Base-by-base conservation (phyloP, 495 filamentous ascomycete species). In the Articulospora tetracladia region DNA sequence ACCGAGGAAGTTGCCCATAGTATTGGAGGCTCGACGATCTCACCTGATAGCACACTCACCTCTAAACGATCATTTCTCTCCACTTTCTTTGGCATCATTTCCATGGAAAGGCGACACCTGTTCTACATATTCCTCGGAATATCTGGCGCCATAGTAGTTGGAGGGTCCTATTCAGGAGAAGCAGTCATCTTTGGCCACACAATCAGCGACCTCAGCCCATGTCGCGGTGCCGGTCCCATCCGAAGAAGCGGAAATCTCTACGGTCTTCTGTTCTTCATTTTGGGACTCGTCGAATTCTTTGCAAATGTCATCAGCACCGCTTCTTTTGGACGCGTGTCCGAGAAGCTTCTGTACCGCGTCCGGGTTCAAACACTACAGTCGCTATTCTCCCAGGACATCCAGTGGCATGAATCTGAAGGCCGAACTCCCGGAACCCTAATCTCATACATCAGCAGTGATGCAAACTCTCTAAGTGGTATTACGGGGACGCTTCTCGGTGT, bases 141-240 rank as follows among this genome's bases (percentile, higher is more conserved):
- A n/a, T n/a, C n/a, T n/a, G n/a, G n/a, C n/a, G n/a, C n/a, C n/a
- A n/a, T n/a, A n/a, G n/a, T n/a, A n/a, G n/a, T n/a, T n/a, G n/a
- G n/a, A n/a, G n/a, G n/a, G n/a, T n/a, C n/a, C n/a, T n/a, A n/a
- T n/a, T n/a, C n/a, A n/a, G n/a, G n/a, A n/a, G 75, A 77, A 56
- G 77, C 77, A 7, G 77, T 81, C 23, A 79, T 82, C 34, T 81
- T 82, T 55, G 79, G 79, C 30, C 73, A 79, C 53, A 77, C 76
- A 0, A 70, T 82, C 25, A 76, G 77, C 19, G 74, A 66, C 57
- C 44, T 50, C 6, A 74, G 73, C 58, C 73, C 74, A 4, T 82
- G 78, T 66, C 66, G 76, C 0, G 66, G 65, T 23, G 63, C 76
- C 0, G n/a, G 17, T 0, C 10, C 12, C 49, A 67, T 70, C 39